Conservation (phyloP, 192 early-diverging fungal genomes). For the Coemansia sp. region DNA sequence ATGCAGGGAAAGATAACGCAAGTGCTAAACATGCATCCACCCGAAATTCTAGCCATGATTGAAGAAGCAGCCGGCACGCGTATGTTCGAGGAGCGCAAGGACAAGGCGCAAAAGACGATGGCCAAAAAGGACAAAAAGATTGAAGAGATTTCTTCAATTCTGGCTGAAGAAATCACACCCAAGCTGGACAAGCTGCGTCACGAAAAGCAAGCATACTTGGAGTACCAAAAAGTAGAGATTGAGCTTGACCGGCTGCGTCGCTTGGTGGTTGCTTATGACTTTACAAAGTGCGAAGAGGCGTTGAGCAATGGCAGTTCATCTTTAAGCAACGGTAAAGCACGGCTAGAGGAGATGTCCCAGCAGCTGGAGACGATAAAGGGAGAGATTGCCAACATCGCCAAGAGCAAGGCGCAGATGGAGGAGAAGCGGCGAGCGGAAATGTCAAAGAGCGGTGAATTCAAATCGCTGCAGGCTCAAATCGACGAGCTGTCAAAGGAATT, state of each 20-base stretch:
- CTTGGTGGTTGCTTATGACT: conserved; percentile 83
- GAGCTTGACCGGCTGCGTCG: conserved; percentile 85
- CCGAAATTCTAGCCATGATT: conserved; percentile 95
- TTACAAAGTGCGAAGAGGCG: conserved; percentile 66
- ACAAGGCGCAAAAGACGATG: conserved; percentile 90
- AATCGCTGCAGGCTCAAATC: conserved; percentile 66
- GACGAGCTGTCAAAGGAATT: conserved; percentile 78
- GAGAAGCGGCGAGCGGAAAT: conserved; percentile 55
- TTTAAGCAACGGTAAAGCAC: conserved; percentile 23
- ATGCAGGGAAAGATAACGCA: conserved; percentile 99
- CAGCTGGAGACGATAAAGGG: conserved; percentile 57
- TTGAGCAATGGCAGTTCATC: conserved; percentile 39
- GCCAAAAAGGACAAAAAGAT: conserved; percentile 95
- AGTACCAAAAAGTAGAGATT: conserved; percentile 88
- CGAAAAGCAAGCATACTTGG: conserved; percentile 83
- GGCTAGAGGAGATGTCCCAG: conserved; percentile 36
- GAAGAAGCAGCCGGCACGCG: conserved; percentile 98
- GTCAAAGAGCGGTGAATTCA: conserved; percentile 62
- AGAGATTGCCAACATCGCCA: conserved; percentile 65
- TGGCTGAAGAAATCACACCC: conserved; percentile 87
- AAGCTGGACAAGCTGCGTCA: conserved; percentile 86
- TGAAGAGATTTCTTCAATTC: conserved; percentile 79
- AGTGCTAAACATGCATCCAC: conserved; percentile 98
- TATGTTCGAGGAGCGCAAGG: conserved; percentile 98
- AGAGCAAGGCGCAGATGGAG: conserved; percentile 56